Conservation (phyloP, 768 basidiomycete genomes). For the Agaricus sinodeliciosus region DNA sequence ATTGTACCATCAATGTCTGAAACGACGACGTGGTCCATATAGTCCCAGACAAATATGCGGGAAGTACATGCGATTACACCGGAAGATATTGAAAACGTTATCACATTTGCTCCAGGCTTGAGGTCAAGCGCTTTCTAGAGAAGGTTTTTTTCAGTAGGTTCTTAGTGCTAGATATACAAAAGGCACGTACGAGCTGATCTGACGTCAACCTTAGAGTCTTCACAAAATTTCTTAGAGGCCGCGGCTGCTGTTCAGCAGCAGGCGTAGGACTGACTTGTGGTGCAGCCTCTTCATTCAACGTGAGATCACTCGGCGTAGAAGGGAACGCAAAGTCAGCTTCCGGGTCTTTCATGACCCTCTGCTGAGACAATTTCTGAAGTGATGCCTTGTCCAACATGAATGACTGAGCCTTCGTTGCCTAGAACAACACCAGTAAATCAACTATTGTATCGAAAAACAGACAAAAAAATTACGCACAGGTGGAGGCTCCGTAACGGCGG, state of each 20-base stretch:
- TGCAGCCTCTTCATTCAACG: background rate
- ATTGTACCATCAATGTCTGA: conserved; percentile 99
- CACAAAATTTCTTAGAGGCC: conserved; percentile 53
- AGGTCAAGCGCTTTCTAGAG: conserved; percentile 77
- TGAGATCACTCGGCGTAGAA: conserved; percentile 23
- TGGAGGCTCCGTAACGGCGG: conserved; percentile 18
- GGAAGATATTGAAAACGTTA: conserved; percentile 89
- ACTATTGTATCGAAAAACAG: background rate
- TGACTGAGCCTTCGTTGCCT: background rate
- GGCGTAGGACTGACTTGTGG: conserved; percentile 13
- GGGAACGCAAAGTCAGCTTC: conserved; percentile 38
- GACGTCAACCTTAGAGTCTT: conserved; percentile 92
- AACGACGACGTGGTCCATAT: conserved; percentile 83
- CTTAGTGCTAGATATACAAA: background rate
- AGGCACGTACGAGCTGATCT: conserved; percentile 74
- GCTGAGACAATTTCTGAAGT: background rate
- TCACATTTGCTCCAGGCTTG: conserved; percentile 81
- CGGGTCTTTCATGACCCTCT: background rate
- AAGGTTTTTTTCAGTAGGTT: background rate
- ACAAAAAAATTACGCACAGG: background rate
- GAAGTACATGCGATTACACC: conserved; percentile 83
- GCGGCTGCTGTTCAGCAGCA: conserved; percentile 7
- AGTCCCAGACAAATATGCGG: conserved; percentile 93
- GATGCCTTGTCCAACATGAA: background rate
- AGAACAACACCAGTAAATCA: background rate